These are phyloP conservation scores for Lyophyllum shimeji DNA, from an alignment of 768 basidiomycete species.

Conservation along the genomic window DNA sequence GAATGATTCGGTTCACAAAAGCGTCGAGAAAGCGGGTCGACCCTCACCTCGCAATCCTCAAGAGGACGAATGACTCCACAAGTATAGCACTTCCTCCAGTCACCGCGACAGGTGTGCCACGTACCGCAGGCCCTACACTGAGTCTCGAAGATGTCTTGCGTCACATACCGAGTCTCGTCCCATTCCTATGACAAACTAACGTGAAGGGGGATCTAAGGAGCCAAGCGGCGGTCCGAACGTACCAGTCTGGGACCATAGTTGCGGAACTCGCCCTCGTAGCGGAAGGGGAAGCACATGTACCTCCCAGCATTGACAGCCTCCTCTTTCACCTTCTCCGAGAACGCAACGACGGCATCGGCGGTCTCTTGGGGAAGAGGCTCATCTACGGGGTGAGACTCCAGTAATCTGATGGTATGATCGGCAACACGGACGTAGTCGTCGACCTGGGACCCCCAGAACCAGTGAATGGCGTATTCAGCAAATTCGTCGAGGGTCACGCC, in stretches of 20 bases:
- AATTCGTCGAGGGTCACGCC: neutral
- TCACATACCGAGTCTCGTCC: neutral
- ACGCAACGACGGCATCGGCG: neutral
- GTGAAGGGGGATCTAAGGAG: neutral
- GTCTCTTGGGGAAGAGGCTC: neutral
- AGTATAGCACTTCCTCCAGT: slow-evolving; percentile 1
- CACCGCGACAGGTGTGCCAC: neutral
- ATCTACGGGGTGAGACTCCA: neutral
- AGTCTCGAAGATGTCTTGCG: neutral
- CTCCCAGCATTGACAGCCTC: neutral
- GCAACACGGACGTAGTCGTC: neutral
- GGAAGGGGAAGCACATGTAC: neutral
- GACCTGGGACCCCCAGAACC: slow-evolving; percentile 1
- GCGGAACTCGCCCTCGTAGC: neutral
- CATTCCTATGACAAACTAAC: neutral
- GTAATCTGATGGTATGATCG: neutral
- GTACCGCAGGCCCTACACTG: neutral
- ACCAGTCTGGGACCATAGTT: neutral
- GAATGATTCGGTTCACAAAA: too few species aligned
- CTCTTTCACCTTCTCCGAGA: neutral
- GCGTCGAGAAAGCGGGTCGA: neutral
- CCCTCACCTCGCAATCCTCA: neutral
- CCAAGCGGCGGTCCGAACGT: neutral
- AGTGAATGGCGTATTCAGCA: neutral
- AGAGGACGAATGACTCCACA: neutral